Evolutionary conservation across 441 rosid genomes (phyloP).

Genomic region (Pelargonium fulgidum): DNA sequence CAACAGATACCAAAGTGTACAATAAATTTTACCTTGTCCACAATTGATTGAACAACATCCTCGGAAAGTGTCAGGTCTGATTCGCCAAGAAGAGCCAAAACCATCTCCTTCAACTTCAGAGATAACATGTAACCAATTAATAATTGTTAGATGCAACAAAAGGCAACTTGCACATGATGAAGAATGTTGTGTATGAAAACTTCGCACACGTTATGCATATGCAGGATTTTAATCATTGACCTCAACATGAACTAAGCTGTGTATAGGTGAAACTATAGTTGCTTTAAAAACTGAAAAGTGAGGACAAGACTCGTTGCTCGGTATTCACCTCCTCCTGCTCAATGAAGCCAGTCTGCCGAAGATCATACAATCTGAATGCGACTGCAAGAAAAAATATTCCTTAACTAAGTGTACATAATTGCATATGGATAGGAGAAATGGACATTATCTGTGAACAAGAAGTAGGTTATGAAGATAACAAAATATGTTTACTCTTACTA

Average conservation of each 20-base stretch:
- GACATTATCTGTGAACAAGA: not conserved
- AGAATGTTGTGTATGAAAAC: too few relatives aligned
- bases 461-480: not conserved
- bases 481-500: not conserved
- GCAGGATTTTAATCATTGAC: too few relatives aligned
- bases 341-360: conserved; percentile 55
- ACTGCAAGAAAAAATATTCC: conserved; percentile 34
- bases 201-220: too few relatives aligned
- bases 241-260: too few relatives aligned
- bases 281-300: not conserved
- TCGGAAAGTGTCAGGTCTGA: conserved; percentile 45
- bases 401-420: conserved; percentile 9
- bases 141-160: not conserved
- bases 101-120: conserved; percentile 65
- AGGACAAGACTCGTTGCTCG: not conserved
- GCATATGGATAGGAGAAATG: conserved; percentile 1
- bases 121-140: not conserved
- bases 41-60: conserved; percentile 48
- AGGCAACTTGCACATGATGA: too few relatives aligned
- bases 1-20: conserved; percentile 3
- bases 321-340: conserved; percentile 48
- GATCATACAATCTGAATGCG: conserved; percentile 61
- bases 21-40: conserved; percentile 45
- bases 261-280: not conserved
- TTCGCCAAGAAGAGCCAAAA: conserved; percentile 56